phyloP scores from a whole-genome alignment of 139 green algal genomes.

The Tetradesmus lagerheimii region DNA sequence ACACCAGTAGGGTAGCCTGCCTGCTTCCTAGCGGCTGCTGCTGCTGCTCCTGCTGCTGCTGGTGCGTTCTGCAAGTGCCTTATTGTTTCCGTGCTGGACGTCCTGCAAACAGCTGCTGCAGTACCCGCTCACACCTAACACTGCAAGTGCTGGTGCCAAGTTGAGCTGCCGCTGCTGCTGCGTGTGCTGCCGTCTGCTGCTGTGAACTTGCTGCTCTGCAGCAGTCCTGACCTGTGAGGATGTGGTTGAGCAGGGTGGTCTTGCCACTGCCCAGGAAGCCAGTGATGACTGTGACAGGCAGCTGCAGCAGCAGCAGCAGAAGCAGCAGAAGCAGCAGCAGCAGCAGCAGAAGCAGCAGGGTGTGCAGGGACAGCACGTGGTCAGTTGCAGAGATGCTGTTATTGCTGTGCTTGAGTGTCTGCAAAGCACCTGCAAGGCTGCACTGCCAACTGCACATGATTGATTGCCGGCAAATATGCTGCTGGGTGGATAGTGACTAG shows the following conservation, averaged over 20 bases:
- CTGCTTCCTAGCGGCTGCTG: background rate
- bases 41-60: background rate
- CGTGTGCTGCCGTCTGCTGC: background rate
- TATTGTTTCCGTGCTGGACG: too few species aligned
- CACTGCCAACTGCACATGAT: background rate
- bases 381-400: background rate
- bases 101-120: too few species aligned
- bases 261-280: constrained; percentile 93
- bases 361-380: background rate
- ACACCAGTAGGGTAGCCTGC: background rate
- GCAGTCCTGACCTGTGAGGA: constrained; percentile 73
- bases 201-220: background rate
- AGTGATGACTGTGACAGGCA: constrained; percentile 81
- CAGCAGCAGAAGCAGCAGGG: background rate
- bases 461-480: too few species aligned
- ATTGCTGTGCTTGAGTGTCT: background rate
- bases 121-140: too few species aligned
- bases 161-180: too few species aligned
- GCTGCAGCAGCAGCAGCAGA: background rate
- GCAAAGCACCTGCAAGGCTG: background rate
- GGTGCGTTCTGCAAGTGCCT: background rate
- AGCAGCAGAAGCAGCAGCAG: background rate
- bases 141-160: too few species aligned
- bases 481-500: too few species aligned
- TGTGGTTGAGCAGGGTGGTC: constrained; percentile 96